Conservation (phyloP, 208 protist species). For the Crithidia sp. region DNA sequence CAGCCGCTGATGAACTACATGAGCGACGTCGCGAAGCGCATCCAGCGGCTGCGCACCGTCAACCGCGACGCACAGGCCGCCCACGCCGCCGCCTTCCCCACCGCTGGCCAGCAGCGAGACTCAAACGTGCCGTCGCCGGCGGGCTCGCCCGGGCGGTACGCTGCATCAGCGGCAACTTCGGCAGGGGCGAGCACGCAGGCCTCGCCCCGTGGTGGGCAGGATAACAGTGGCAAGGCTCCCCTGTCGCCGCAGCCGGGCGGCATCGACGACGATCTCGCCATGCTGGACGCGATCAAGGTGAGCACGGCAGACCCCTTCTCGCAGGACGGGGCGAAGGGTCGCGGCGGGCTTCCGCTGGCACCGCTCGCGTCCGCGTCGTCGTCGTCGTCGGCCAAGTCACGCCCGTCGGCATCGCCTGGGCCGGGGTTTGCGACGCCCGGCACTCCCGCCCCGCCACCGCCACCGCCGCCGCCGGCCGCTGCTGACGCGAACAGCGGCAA, state of each 20-base stretch:
- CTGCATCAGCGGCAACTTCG: background rate
- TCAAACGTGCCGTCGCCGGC: background rate
- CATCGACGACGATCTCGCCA: constrained; percentile 16
- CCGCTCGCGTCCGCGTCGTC: background rate
- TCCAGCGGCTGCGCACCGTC: constrained; percentile 51
- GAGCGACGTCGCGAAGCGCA: constrained; percentile 61
- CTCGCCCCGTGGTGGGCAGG: background rate
- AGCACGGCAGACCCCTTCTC: constrained; percentile 7
- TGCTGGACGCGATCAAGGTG: constrained; percentile 25
- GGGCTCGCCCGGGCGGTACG: constrained; percentile 13
- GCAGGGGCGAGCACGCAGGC: constrained; percentile 1
- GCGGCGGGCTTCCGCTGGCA: no score
- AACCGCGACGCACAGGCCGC: constrained; percentile 12
- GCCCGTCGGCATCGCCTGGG: background rate
- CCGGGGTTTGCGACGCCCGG: constrained; percentile 5
- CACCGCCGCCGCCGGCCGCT: background rate
- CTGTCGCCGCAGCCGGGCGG: background rate
- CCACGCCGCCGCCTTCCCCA: constrained; percentile 9
- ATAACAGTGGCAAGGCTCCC: no score
- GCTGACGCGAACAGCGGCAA: background rate
- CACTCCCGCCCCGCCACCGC: background rate
- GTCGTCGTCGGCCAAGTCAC: background rate
- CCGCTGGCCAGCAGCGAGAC: background rate
- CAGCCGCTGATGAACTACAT: constrained; percentile 61
- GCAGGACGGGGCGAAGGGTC: background rate